A percentile compares a stretch with the other conserved stretches of the same genome.
Evolutionary conservation across 768 basidiomycete genomes (phyloP).

Genomic region (Kwoniella newhampshirensis): DNA sequence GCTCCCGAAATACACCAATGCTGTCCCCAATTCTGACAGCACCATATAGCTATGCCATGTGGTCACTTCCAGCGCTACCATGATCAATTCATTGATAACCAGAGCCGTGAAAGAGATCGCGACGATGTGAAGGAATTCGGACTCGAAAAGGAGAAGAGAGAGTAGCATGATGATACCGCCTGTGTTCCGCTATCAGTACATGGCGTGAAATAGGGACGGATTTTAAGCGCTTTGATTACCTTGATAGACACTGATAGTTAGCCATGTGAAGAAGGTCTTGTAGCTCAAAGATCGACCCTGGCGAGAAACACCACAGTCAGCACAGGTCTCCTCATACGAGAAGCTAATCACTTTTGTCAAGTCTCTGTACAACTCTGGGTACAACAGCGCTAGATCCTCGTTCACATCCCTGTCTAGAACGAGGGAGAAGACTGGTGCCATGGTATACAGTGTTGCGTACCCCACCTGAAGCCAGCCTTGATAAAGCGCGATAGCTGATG

Average conservation of each 20-base stretch:
- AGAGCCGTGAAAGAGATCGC: constrained; percentile 96
- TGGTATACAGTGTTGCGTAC: constrained; percentile 93
- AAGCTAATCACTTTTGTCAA: constrained; percentile 73
- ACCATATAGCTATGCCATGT: constrained; percentile 99
- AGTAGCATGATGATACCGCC: constrained; percentile 98
- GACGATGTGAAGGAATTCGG: constrained; percentile 95
- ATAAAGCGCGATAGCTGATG: constrained; percentile 86
- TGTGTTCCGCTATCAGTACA: constrained; percentile 49
- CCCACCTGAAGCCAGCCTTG: constrained; percentile 98
- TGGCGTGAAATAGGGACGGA: constrained; percentile 1
- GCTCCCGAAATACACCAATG: constrained; percentile 82
- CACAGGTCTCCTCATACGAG: not conserved
- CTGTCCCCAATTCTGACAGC: constrained; percentile 81
- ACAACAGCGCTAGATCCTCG: constrained; percentile 89
- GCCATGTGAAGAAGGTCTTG: constrained; percentile 98
- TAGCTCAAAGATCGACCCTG: constrained; percentile 91
- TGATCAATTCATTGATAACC: constrained; percentile 94
- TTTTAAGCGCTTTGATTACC: constrained; percentile 57
- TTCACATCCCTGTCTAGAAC: constrained; percentile 94
- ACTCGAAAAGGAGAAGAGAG: constrained; percentile 93
- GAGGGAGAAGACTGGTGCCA: constrained; percentile 97
- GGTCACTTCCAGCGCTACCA: constrained; percentile 97
- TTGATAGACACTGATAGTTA: constrained; percentile 97
- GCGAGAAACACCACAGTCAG: not conserved
- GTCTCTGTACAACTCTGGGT: constrained; percentile 97